These are phyloP conservation scores for Pichia sp. DNA, from an alignment of 1,139 yeast genomes.

Conservation along the genomic window DNA sequence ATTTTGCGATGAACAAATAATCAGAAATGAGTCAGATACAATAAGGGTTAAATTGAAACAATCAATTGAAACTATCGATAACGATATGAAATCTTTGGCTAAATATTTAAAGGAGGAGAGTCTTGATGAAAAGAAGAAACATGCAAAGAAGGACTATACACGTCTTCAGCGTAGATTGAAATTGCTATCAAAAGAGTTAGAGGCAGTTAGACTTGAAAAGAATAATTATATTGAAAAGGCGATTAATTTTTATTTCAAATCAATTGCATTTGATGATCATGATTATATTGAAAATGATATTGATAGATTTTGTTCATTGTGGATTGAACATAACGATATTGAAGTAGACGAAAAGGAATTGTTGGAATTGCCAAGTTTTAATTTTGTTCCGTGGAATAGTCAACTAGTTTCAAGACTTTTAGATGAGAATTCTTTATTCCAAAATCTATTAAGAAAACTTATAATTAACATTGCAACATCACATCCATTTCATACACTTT, in stretches of 20 bases:
- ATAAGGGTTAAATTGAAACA: conserved; percentile 39
- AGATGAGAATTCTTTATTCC: conserved; percentile 46
- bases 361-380: conserved; percentile 44
- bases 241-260: conserved; percentile 51
- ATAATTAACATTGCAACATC: conserved; percentile 45
- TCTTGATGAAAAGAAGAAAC: conserved; percentile 34
- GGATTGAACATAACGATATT: conserved; percentile 53
- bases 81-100: conserved; percentile 46
- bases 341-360: conserved; percentile 15
- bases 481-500: conserved; percentile 77
- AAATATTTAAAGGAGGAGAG: conserved; percentile 36
- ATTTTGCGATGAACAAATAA: conserved; percentile 68
- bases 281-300: conserved; percentile 49
- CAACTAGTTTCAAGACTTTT: conserved; percentile 74
- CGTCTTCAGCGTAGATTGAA: conserved; percentile 43
- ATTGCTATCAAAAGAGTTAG: conserved; percentile 45
- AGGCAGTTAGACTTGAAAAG: conserved; percentile 33
- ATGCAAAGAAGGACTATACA: conserved; percentile 23
- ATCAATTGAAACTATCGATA: conserved; percentile 35
- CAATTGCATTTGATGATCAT: conserved; percentile 41
- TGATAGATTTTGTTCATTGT: conserved; percentile 77
- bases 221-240: conserved; percentile 48
- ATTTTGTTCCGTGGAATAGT: conserved; percentile 73
- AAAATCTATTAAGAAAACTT: conserved; percentile 43
- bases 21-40: conserved; percentile 38